These are phyloP conservation scores for Suillus weaverae DNA, from an alignment of 768 basidiomycete species.

Conservation along the genomic window DNA sequence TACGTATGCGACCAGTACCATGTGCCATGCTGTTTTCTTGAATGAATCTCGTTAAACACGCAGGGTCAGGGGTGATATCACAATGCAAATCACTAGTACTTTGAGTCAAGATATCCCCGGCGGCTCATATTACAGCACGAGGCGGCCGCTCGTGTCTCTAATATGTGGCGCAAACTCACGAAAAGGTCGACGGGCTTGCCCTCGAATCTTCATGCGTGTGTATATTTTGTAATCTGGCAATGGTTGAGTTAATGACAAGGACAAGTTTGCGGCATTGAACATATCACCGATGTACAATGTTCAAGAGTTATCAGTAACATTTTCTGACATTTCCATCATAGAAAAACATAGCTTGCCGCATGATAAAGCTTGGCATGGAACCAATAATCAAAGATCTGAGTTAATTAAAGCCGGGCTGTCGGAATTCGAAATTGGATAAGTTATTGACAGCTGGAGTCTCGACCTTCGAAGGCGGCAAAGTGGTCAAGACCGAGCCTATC, in stretches of 20 bases:
- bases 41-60: conserved; percentile 6
- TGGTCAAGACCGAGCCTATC: not conserved
- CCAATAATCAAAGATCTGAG: conserved; percentile 3
- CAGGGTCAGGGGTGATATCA: not conserved
- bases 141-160: not conserved
- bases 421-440: not conserved
- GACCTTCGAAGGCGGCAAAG: conserved; percentile 2
- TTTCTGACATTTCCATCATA: not conserved
- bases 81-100: not conserved
- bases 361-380: not conserved
- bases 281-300: too few species aligned
- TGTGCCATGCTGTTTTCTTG: conserved; percentile 5
- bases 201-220: not conserved
- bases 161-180: not conserved
- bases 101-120: conserved; percentile 1
- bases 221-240: not conserved
- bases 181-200: not conserved
- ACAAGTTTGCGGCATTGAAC: too few species aligned
- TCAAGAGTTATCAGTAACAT: too few species aligned
- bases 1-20: not conserved
- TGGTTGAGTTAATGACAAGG: not conserved
- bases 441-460: not conserved
- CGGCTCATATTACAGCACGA: not conserved
- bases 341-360: conserved; percentile 4
- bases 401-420: not conserved